These are phyloP conservation scores for Mycena maculata DNA, from an alignment of 768 basidiomycete species.

Conservation along the genomic window DNA sequence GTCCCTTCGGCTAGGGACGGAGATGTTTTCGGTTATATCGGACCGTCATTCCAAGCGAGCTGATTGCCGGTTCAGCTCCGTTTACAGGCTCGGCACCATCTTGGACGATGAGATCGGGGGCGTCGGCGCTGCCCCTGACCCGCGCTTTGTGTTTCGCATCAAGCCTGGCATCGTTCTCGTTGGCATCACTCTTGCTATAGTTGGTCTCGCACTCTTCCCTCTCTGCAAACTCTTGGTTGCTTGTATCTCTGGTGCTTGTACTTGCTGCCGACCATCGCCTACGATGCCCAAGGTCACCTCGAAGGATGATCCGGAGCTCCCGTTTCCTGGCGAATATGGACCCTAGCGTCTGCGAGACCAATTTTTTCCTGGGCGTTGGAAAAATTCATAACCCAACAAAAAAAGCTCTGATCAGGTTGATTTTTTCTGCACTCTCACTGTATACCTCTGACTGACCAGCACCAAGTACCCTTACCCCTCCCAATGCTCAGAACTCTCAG, in stretches of 20 bases:
- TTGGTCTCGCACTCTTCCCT: no score
- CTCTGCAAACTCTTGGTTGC: not conserved
- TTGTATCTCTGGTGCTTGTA: not conserved
- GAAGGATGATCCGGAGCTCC: not conserved
- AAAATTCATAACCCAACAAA: no score
- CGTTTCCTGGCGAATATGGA: conserved; percentile 15
- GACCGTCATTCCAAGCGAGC: no score
- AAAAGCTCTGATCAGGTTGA: no score
- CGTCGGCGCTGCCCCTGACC: not conserved
- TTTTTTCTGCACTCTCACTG: no score
- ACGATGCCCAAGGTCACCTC: conserved; percentile 10
- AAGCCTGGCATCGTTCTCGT: not conserved
- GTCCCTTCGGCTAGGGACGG: no score
- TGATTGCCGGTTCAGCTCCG: not conserved
- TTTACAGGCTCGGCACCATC: not conserved
- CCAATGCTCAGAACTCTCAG: no score
- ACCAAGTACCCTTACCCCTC: no score
- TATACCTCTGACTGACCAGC: no score
- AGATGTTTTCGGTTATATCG: no score
- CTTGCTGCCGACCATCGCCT: not conserved
- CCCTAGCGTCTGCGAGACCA: conserved; percentile 12
- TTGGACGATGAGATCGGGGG: not conserved
- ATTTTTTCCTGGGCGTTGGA: no score
- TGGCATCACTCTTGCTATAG: not conserved
- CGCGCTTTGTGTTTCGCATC: not conserved